Percentiles rank a stretch among this genome's conserved stretches.
These are phyloP conservation scores for Carallia brachiata DNA, from an alignment of 345 rosid genomes.

Conservation along the genomic window DNA sequence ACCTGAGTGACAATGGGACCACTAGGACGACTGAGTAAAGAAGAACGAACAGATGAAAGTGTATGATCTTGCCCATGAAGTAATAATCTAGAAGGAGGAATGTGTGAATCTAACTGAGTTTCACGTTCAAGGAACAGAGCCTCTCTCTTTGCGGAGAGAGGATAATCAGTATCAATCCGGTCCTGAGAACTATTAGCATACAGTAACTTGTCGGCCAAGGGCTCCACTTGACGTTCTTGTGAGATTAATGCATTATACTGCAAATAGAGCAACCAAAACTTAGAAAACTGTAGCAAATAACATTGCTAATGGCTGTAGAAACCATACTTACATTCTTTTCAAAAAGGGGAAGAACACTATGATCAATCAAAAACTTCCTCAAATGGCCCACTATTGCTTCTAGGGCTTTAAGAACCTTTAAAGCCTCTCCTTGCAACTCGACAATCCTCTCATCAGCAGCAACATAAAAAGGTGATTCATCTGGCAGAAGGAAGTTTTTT, in stretches of 20 bases:
- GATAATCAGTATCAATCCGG: conserved; percentile 38
- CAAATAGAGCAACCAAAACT: background rate
- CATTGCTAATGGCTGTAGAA: background rate
- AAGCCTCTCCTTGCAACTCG: conserved; percentile 70
- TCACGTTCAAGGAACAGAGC: conserved; percentile 54
- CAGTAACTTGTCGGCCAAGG: conserved; percentile 45
- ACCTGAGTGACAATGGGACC: conserved; percentile 69
- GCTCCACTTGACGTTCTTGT: conserved; percentile 56
- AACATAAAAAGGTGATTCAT: conserved; percentile 58
- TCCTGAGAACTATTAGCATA: conserved; percentile 32
- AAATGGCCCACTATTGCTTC: conserved; percentile 70
- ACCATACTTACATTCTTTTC: conserved; percentile 61
- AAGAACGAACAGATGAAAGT: conserved; percentile 45
- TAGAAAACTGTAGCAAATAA: background rate
- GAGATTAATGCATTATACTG: conserved; percentile 49
- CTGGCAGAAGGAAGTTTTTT: conserved; percentile 35
- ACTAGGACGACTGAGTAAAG: conserved; percentile 44
- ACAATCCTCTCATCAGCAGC: conserved; percentile 66
- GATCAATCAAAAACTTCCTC: conserved; percentile 80
- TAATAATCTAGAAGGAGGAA: conserved; percentile 49
- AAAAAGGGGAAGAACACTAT: conserved; percentile 68
- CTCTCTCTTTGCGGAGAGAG: conserved; percentile 53
- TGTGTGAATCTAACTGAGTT: conserved; percentile 45
- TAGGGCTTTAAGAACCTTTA: conserved; percentile 62
- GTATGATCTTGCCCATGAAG: conserved; percentile 57